Percentiles rank a stretch among this genome's conserved stretches.
phyloP scores from a whole-genome alignment of 352 stramenopile genomes.

The Globisporangium sylvaticum region DNA sequence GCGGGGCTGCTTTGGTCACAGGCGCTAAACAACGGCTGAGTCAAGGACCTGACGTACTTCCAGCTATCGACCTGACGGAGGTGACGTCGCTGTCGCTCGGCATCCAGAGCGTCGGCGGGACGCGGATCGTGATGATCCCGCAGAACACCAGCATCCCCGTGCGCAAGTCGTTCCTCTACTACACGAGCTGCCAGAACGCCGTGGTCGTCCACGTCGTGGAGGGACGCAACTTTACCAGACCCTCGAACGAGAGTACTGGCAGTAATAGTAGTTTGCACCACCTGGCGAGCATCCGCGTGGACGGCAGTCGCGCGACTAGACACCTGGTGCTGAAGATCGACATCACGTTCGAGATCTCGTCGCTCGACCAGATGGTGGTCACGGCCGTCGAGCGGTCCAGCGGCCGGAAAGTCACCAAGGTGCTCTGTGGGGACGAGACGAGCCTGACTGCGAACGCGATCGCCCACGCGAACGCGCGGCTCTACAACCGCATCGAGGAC shows the following conservation, averaged over 20 bases:
- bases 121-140: conserved; percentile 25
- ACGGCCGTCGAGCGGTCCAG: conserved; percentile 25
- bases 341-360: conserved; percentile 26
- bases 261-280: conserved; percentile 11
- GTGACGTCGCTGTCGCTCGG: conserved; percentile 26
- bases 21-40: neutral
- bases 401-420: conserved; percentile 14
- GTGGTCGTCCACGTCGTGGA: conserved; percentile 30
- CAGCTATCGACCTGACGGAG: conserved; percentile 16
- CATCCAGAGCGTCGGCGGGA: conserved; percentile 28
- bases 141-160: conserved; percentile 19
- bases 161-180: conserved; percentile 28
- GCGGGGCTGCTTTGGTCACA: conserved; percentile 10
- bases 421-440: conserved; percentile 25
- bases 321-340: conserved; percentile 33
- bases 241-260: conserved; percentile 6
- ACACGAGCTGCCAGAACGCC: conserved; percentile 28
- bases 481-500: conserved; percentile 12
- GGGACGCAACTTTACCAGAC: conserved; percentile 9
- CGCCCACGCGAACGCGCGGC: conserved; percentile 17
- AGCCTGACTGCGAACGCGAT: conserved; percentile 23
- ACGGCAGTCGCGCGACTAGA: conserved; percentile 20
- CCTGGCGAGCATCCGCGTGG: conserved; percentile 22
- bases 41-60: neutral
- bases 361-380: conserved; percentile 18